Evolutionary conservation across 176 grass and related monocot species (phyloP).

Genomic region (Oryza longistaminata): DNA sequence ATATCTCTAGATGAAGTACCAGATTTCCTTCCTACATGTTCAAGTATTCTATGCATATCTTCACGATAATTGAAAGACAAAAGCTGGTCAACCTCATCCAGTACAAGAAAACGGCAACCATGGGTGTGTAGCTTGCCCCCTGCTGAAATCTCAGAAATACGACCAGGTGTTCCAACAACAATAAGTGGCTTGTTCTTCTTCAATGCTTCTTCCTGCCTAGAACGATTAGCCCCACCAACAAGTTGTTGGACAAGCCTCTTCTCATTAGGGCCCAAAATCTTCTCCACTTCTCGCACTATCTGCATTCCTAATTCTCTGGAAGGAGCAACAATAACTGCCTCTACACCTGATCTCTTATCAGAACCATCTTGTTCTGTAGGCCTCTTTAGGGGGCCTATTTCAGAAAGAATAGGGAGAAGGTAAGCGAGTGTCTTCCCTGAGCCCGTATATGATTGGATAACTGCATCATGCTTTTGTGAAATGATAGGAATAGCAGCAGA

Average conservation of each 20-base stretch:
- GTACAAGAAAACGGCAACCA: slow-evolving; percentile 74
- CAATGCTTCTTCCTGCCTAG: slow-evolving; percentile 82
- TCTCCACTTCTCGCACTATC: slow-evolving; percentile 87
- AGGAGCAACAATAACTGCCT: slow-evolving; percentile 91
- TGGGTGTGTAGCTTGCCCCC: slow-evolving; percentile 89
- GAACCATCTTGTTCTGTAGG: slow-evolving; percentile 37
- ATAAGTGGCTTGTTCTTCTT: slow-evolving; percentile 93
- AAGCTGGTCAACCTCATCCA: slow-evolving; percentile 95
- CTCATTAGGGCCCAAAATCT: slow-evolving; percentile 71
- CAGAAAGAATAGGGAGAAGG: slow-evolving; percentile 82
- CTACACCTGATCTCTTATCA: slow-evolving; percentile 64
- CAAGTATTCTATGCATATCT: slow-evolving; percentile 93
- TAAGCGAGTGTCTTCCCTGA: slow-evolving; percentile 90
- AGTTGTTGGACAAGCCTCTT: slow-evolving; percentile 91
- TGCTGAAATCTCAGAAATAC: slow-evolving; percentile 92
- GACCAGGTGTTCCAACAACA: slow-evolving; percentile 84
- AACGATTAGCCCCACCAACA: slow-evolving; percentile 89
- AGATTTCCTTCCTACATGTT: slow-evolving; percentile 83
- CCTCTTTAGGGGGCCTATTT: slow-evolving; percentile 74
- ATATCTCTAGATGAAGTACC: slow-evolving; percentile 54
- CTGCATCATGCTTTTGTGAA: slow-evolving; percentile 70
- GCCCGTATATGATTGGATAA: slow-evolving; percentile 92
- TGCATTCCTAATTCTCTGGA: slow-evolving; percentile 96
- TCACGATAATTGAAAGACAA: slow-evolving; percentile 96
- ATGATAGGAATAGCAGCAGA: slow-evolving; percentile 80